Evolutionary conservation across 2,329 filamentous ascomycete genomes (phyloP).

Genomic region (Exophiala aquamarina): DNA sequence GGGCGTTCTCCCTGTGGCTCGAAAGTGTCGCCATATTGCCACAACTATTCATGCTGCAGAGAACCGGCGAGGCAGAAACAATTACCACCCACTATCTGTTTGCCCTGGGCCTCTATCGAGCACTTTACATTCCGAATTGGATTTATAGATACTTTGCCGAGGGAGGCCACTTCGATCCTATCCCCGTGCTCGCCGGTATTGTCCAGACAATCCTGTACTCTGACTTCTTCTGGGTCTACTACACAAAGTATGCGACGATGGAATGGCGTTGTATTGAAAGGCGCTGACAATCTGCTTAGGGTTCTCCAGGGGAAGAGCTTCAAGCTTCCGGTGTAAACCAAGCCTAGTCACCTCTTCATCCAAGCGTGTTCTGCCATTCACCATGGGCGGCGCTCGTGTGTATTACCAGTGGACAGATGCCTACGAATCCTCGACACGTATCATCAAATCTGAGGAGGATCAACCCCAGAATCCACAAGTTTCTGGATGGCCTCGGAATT

Average conservation of each 20-base stretch:
- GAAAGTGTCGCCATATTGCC: slow-evolving; percentile 95
- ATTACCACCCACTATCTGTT: slow-evolving; percentile 98
- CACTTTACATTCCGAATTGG: slow-evolving; percentile 98
- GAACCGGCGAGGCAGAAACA: slow-evolving; percentile 97
- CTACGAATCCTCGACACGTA: not conserved
- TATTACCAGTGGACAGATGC: not conserved
- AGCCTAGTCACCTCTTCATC: not conserved
- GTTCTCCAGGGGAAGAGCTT: slow-evolving; percentile 87
- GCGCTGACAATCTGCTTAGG: slow-evolving; percentile 31
- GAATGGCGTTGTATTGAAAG: not conserved
- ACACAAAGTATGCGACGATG: slow-evolving; percentile 69
- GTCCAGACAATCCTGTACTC: slow-evolving; percentile 95
- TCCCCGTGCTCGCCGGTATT: slow-evolving; percentile 83
- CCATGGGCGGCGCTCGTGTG: not conserved
- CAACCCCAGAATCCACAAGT: too few species aligned
- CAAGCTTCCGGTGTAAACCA: slow-evolving; percentile 71
- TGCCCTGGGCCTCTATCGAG: slow-evolving; percentile 85
- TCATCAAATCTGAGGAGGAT: too few species aligned
- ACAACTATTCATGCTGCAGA: slow-evolving; percentile 96
- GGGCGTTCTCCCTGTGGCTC: slow-evolving; percentile 98
- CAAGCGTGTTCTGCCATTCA: not conserved
- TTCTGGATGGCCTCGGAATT: too few species aligned
- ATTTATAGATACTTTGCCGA: slow-evolving; percentile 85
- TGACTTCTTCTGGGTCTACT: slow-evolving; percentile 99
- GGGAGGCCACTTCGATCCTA: slow-evolving; percentile 72